Conservation (phyloP, 2,329 filamentous ascomycete genomes). For the Nemania sp. region DNA sequence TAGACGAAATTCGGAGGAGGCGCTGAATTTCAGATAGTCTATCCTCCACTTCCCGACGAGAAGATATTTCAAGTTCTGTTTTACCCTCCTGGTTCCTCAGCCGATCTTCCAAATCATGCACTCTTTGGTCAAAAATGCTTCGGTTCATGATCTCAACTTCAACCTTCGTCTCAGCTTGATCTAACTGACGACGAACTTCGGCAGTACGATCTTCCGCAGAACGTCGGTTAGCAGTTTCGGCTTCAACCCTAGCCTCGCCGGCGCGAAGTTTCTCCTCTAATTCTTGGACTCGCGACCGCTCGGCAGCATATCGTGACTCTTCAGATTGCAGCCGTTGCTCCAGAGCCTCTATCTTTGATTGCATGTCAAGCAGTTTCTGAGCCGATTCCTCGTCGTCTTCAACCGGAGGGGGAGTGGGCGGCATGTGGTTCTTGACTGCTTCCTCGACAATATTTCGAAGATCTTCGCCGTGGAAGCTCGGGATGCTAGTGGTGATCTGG, state of each 20-base stretch:
- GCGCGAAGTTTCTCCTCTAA: constrained; percentile 61
- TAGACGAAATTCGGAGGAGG: constrained; percentile 69
- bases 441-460: constrained; percentile 67
- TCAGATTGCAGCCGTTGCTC: constrained; percentile 38
- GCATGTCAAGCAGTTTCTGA: constrained; percentile 61
- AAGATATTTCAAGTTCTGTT: constrained; percentile 66
- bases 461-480: constrained; percentile 55
- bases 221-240: constrained; percentile 54
- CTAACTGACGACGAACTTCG: constrained; percentile 59
- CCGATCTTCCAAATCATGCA: constrained; percentile 71
- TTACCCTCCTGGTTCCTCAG: constrained; percentile 66
- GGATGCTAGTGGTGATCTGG: constrained; percentile 52
- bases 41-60: constrained; percentile 71
- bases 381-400: constrained; percentile 55
- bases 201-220: constrained; percentile 58
- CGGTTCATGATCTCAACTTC: constrained; percentile 66
- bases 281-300: constrained; percentile 55
- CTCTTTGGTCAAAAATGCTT: constrained; percentile 62
- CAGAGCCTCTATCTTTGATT: constrained; percentile 56
- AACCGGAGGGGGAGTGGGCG: constrained; percentile 51
- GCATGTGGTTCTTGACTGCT: constrained; percentile 62
- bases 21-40: constrained; percentile 73
- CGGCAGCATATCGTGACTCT: constrained; percentile 32
- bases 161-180: constrained; percentile 61
- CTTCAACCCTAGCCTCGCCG: constrained; percentile 54